Evolutionary conservation across 2,329 filamentous ascomycete species (phyloP).

Genomic region (Uncinocarpus reesii): DNA sequence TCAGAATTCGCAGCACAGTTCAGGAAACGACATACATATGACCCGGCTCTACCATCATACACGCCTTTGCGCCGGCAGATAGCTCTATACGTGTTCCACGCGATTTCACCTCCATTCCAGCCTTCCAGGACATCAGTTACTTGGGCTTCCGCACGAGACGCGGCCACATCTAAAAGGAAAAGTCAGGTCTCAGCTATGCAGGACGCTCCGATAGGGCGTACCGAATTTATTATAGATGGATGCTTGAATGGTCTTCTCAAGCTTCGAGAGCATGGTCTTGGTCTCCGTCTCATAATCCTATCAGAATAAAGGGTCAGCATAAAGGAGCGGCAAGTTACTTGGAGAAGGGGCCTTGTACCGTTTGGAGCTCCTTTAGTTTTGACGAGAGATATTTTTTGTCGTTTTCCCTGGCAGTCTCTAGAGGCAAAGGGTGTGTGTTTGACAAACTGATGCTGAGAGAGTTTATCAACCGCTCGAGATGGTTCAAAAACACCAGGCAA

Average conservation of each 20-base stretch:
- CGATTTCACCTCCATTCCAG: slow-evolving; percentile 29
- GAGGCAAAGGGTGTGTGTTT: not conserved
- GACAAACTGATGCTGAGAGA: slow-evolving; percentile 33
- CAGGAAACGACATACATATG: slow-evolving; percentile 15
- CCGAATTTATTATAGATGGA: not conserved
- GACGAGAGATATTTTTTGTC: not conserved
- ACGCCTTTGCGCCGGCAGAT: slow-evolving; percentile 43
- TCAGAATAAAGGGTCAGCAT: not conserved
- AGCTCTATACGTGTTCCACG: slow-evolving; percentile 48
- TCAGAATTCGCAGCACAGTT: not conserved
- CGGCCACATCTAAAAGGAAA: not conserved
- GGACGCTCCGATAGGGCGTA: not conserved
- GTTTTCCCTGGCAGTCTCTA: not conserved
- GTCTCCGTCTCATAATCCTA: not conserved
- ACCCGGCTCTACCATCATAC: slow-evolving; percentile 33
- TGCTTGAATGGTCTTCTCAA: not conserved
- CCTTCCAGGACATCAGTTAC: not conserved
- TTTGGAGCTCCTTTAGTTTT: not conserved
- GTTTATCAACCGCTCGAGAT: slow-evolving; percentile 42
- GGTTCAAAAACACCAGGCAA: slow-evolving; percentile 44
- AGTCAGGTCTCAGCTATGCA: not conserved
- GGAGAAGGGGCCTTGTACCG: not conserved
- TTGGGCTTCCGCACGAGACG: not conserved
- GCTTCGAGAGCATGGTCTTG: not conserved
- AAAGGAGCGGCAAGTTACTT: not conserved